phyloP scores from a whole-genome alignment of 805 yeast species.

The Teunomyces funiuensis region DNA sequence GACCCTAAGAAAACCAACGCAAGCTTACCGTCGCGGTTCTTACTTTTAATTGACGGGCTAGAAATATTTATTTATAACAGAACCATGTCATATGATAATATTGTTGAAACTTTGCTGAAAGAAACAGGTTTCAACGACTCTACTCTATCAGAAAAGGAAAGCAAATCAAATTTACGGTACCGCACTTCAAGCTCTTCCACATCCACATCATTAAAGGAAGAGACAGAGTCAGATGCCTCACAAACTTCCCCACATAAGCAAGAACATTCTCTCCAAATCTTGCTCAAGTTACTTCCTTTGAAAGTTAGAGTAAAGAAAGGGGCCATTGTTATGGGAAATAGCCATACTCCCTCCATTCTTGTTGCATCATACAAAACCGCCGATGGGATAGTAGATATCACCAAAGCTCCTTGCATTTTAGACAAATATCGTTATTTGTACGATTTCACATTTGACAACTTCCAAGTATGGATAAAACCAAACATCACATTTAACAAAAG shows the following conservation, averaged over 20 bases:
- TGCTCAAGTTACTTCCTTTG: slow-evolving; percentile 56
- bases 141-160: slow-evolving; percentile 15
- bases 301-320: slow-evolving; percentile 60
- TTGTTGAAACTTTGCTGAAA: slow-evolving; percentile 40
- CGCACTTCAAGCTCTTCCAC: slow-evolving; percentile 14
- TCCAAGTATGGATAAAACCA: slow-evolving; percentile 64
- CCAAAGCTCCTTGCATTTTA: slow-evolving; percentile 40
- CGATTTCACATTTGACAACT: slow-evolving; percentile 46
- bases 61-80: slow-evolving; percentile 85
- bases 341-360: slow-evolving; percentile 68
- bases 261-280: slow-evolving; percentile 11
- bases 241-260: background rate
- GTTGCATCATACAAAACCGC: slow-evolving; percentile 59
- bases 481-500: slow-evolving; percentile 59
- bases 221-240: slow-evolving; percentile 3
- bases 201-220: background rate
- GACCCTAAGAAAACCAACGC: slow-evolving; percentile 29
- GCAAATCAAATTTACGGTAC: slow-evolving; percentile 10
- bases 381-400: slow-evolving; percentile 58
- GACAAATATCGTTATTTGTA: slow-evolving; percentile 58
- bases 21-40: slow-evolving; percentile 54
- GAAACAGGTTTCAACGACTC: slow-evolving; percentile 13
- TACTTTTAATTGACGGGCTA: slow-evolving; percentile 66
- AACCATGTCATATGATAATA: slow-evolving; percentile 69
- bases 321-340: slow-evolving; percentile 78